Conservation (phyloP, 345 rosid species). For the Dipteronia dyeriana region DNA sequence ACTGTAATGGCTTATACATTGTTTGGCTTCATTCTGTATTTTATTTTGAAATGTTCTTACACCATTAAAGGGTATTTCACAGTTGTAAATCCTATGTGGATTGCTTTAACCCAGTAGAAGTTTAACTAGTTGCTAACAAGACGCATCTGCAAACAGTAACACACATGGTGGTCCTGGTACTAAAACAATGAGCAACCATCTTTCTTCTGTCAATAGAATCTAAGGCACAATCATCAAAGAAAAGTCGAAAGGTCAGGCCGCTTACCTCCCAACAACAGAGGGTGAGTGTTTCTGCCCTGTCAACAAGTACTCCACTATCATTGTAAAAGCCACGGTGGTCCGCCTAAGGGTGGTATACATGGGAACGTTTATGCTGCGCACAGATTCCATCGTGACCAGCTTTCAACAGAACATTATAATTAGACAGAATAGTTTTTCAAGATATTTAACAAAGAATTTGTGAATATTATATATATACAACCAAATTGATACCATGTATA, state of each 20-base stretch:
- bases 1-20: neutral
- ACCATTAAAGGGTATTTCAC: neutral
- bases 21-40: neutral
- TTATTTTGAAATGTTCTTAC: neutral
- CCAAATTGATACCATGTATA: constrained; percentile 49
- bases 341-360: constrained; percentile 83
- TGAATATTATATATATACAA: neutral
- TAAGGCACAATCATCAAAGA: neutral
- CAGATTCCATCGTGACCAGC: constrained; percentile 78
- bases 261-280: constrained; percentile 58
- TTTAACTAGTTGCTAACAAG: neutral
- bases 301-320: constrained; percentile 61
- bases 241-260: constrained; percentile 16
- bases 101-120: too few species aligned
- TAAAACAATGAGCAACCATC: neutral
- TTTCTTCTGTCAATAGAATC: neutral
- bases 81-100: too few species aligned
- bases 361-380: constrained; percentile 72
- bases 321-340: constrained; percentile 69
- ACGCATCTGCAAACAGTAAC: neutral
- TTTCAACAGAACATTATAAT: constrained; percentile 24
- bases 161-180: neutral
- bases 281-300: constrained; percentile 55
- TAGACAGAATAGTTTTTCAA: neutral
- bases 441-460: neutral